A percentile compares a stretch with the other conserved stretches of the same genome.
Evolutionary conservation across 305 asterid genomes (phyloP).

Genomic region (Plantago lanceolata): DNA sequence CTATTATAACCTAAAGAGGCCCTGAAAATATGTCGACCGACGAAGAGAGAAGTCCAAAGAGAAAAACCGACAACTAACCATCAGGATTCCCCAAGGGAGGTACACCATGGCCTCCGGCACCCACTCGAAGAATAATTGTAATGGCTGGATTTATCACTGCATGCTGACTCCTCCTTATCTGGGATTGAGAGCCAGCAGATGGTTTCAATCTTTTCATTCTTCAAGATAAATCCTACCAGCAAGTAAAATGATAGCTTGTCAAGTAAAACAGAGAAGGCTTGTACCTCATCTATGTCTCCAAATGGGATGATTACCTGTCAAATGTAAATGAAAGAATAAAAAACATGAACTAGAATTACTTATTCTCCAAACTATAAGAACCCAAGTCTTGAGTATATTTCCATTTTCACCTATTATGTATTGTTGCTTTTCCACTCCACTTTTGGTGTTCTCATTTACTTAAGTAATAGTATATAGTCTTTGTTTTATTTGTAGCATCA

Average conservation of each 20-base stretch:
- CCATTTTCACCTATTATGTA: neutral
- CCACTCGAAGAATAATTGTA: slow-evolving; percentile 87
- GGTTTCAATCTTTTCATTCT: slow-evolving; percentile 24
- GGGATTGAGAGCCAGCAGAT: slow-evolving; percentile 26
- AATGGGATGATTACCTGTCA: slow-evolving; percentile 84
- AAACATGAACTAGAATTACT: slow-evolving; percentile 21
- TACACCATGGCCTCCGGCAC: slow-evolving; percentile 99
- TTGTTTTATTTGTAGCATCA: neutral
- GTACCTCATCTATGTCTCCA: slow-evolving; percentile 91
- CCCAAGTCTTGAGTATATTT: neutral
- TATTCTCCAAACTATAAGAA: neutral
- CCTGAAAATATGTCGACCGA: neutral
- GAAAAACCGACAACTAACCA: slow-evolving; percentile 57
- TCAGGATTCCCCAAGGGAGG: slow-evolving; percentile 98
- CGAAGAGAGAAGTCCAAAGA: slow-evolving; percentile 4
- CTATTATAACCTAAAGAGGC: neutral
- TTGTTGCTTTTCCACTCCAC: too few species aligned
- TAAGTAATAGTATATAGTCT: neutral
- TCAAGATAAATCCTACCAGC: slow-evolving; percentile 23
- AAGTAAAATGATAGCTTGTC: slow-evolving; percentile 14
- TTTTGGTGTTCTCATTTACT: too few species aligned
- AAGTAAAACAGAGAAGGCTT: slow-evolving; percentile 17
- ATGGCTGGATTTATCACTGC: slow-evolving; percentile 93
- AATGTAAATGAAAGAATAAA: slow-evolving; percentile 27
- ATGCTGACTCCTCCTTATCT: slow-evolving; percentile 93